Evolutionary conservation across 2,329 filamentous ascomycete genomes (phyloP), one percentile per base, ranked within the genome.

Genomic region (Colletotrichum graminicola): DNA sequence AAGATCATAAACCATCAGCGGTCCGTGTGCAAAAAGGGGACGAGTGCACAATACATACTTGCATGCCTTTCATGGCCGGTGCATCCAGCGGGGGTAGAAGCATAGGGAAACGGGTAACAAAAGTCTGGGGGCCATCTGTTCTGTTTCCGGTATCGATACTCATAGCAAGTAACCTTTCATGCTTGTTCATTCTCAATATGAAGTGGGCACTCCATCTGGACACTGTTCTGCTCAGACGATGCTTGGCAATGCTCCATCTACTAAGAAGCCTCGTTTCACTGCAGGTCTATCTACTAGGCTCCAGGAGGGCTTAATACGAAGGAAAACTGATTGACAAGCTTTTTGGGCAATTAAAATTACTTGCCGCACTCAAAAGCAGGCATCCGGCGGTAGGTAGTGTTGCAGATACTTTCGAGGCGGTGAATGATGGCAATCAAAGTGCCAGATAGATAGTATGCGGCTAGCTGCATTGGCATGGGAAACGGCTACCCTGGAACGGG

Each of bases 21-120:
- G n/a, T 21, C 21, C 3, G 10, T 26, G 4, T 36, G 5, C 32
- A 55, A n/a, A 23, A 14, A 55, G 6, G 12, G n/a, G 56, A 26
- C 4, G 23, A 29, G 14, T 32, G n/a, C 41, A 18, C 16, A 47
- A 7, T 26, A 34, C 51, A 60, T 49, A 45, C 54, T 54, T 64
- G 39, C n/a, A 34, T 36, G 41, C 10, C 18, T 45, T 39, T 23
- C 29, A n/a, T 11, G 39, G 26, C 39, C n/a, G 55, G 36, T 29
- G 55, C 41, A n/a, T 45, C 41, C 11, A 47, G 34, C 11, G 29
- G 41, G 16, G 29, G 57, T 39, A 34, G 57, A 47, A n/a, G 41
- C 57, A 60, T 45, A 10, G 57, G 26, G 4, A 57, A 26, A 57
- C 34, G 55, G 55, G 23, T 45, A 34, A 60, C 57, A 60, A 60